Evolutionary conservation across 1,139 yeast species (phyloP), one percentile per base, ranked within the genome.

Genomic region (Nadsonia starkeyi-henricii): DNA sequence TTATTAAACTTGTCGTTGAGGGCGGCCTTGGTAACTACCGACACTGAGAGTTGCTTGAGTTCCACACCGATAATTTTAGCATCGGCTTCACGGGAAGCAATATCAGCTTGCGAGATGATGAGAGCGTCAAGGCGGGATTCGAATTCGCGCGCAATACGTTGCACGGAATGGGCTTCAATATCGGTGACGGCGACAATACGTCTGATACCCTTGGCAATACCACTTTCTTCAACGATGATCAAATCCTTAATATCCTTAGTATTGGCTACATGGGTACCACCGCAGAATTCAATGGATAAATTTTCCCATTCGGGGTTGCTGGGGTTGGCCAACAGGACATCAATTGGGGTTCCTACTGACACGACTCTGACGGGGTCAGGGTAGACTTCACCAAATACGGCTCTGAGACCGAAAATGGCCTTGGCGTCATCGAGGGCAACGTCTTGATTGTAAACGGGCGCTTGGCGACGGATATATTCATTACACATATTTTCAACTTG

Each of bases 351-450:
- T 62, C 99, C 99, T 60, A 93, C 85, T 41, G 96, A 85, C 49
- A 91, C 96, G 57, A 91, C 98, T 65, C 98, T 80, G 37, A 91
- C 99, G 45, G 98, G 99, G 62, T 91, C 97, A 42, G 99, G 99
- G 63, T 91, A 91, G 3, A 96, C 86, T 72, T 91, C 99, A 59
- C 98, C 98, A 62, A 91, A 93, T 43, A 91, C 98, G 48, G 98
- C 98, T 69, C 98, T 85, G 49, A 93, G 79, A 26, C 97, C 95
- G 55, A 68, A 69, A 58, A 91, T 89, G 48, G 75, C 69, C 59
- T 76, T 78, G 41, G 97, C 98, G 52, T 69, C 63, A 19, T 72
- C 75, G 55, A 93, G 75, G 17, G 82, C 70, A 53, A 91, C 96
- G 46, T 89, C 95, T 67, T 85, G 77, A 53, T 94, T 76, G 64